Conservation (phyloP, 805 yeast species). For the Teunomyces stri region DNA sequence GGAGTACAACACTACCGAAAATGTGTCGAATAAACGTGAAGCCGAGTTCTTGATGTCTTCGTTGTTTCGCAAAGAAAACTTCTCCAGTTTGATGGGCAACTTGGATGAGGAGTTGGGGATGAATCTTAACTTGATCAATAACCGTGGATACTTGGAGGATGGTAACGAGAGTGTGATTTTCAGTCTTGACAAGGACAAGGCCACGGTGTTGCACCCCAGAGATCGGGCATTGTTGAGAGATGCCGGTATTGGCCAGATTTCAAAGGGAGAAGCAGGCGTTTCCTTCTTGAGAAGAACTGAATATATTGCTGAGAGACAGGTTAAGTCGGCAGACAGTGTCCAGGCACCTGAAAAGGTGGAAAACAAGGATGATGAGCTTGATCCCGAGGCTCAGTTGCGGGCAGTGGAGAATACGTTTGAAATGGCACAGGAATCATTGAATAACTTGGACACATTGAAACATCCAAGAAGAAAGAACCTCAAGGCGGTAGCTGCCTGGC, state of each 20-base stretch:
- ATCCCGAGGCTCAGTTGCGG: slow-evolving; percentile 61
- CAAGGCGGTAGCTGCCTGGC: slow-evolving; percentile 76
- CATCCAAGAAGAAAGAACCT: slow-evolving; percentile 80
- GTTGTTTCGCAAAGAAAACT: slow-evolving; percentile 71
- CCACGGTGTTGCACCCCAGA: slow-evolving; percentile 62
- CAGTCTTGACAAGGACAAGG: slow-evolving; percentile 25
- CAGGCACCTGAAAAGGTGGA: slow-evolving; percentile 26
- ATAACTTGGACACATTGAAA: slow-evolving; percentile 41
- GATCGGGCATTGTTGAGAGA: slow-evolving; percentile 78
- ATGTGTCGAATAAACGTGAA: slow-evolving; percentile 35
- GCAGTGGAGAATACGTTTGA: slow-evolving; percentile 81
- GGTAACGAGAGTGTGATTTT: slow-evolving; percentile 47
- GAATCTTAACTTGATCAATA: slow-evolving; percentile 66
- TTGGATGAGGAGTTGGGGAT: slow-evolving; percentile 68
- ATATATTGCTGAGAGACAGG: slow-evolving; percentile 69
- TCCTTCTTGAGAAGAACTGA: slow-evolving; percentile 94
- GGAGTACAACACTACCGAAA: slow-evolving; percentile 45
- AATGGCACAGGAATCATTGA: slow-evolving; percentile 47
- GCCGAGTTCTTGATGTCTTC: slow-evolving; percentile 59
- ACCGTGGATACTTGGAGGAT: slow-evolving; percentile 67
- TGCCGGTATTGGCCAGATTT: slow-evolving; percentile 54
- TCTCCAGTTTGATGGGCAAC: slow-evolving; percentile 54
- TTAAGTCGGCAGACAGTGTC: slow-evolving; percentile 18
- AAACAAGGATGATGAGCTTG: slow-evolving; percentile 27
- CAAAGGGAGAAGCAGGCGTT: slow-evolving; percentile 50